phyloP scores from a whole-genome alignment of 2,329 filamentous ascomycete species.

The Ilyonectria destructans region DNA sequence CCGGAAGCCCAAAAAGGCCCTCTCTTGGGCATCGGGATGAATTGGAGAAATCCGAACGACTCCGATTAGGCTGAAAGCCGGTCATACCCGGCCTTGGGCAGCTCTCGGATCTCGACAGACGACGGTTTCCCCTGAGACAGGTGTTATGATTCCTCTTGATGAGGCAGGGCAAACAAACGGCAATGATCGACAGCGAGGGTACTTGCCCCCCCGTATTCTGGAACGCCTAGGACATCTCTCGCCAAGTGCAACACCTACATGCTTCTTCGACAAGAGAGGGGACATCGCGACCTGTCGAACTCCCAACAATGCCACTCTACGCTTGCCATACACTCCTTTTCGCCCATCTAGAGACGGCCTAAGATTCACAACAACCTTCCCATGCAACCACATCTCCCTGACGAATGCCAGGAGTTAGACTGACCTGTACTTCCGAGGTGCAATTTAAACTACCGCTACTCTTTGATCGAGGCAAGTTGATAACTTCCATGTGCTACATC shows the following conservation, averaged over 20 bases:
- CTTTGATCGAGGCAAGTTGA: not conserved
- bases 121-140: not conserved
- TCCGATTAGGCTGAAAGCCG: slow-evolving; percentile 22
- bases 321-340: not conserved
- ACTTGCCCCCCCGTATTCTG: not conserved
- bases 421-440: not conserved
- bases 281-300: too few species aligned
- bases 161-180: not conserved
- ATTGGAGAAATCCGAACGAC: slow-evolving; percentile 11
- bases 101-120: not conserved
- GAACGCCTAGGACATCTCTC: not conserved
- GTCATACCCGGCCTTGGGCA: slow-evolving; percentile 5
- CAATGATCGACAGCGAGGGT: not conserved
- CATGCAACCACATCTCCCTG: not conserved
- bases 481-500: not conserved
- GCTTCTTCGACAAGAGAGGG: not conserved
- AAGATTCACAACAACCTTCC: not conserved
- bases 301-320: not conserved
- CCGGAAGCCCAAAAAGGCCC: not conserved
- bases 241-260: not conserved
- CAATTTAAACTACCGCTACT: not conserved
- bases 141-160: not conserved
- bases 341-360: not conserved
- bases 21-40: slow-evolving; percentile 20
- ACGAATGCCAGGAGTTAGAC: too few species aligned